Conservation (phyloP, 495 filamentous ascomycete genomes). For the Jackrogersella multiformis region DNA sequence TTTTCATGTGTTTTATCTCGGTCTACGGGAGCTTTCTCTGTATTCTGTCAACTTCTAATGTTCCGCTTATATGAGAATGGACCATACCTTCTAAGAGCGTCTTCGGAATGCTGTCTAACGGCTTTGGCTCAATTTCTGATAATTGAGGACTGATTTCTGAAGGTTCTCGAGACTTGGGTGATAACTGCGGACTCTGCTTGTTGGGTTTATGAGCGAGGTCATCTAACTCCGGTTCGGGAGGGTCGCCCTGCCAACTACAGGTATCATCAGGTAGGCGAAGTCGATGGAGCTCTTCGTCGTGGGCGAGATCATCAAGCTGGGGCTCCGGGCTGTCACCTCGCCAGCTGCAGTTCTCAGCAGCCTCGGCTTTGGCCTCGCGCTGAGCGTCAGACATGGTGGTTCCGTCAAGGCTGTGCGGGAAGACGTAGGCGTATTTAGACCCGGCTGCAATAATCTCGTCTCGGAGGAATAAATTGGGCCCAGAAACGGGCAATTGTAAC, state of each 20-base stretch:
- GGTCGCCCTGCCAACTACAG: conserved; percentile 41
- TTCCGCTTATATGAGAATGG: neutral
- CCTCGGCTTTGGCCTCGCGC: conserved; percentile 26
- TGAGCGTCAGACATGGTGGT: conserved; percentile 30
- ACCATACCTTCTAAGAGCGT: conserved; percentile 7
- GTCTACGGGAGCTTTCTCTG: neutral
- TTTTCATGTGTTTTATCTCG: neutral
- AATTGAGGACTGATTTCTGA: conserved; percentile 1
- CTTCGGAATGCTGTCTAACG: neutral
- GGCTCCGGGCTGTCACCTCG: conserved; percentile 30
- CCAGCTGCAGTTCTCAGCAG: conserved; percentile 30
- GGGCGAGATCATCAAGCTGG: conserved; percentile 24
- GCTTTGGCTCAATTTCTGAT: conserved; percentile 1
- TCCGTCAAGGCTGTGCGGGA: conserved; percentile 25
- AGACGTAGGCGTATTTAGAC: neutral
- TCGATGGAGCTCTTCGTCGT: conserved; percentile 4
- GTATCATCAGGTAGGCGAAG: conserved; percentile 11
- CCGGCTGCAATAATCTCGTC: conserved; percentile 4
- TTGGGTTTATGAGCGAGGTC: conserved; percentile 31
- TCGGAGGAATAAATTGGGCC: conserved; percentile 4
- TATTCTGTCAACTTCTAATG: neutral
- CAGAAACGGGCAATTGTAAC: conserved; percentile 16
- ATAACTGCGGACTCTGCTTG: conserved; percentile 13
- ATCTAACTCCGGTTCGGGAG: conserved; percentile 43
- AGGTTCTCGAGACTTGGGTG: conserved; percentile 17